Evolutionary conservation across 108 stramenopile species (phyloP), one percentile per base, ranked within the genome.

Genomic region (Nitzschia sp.): DNA sequence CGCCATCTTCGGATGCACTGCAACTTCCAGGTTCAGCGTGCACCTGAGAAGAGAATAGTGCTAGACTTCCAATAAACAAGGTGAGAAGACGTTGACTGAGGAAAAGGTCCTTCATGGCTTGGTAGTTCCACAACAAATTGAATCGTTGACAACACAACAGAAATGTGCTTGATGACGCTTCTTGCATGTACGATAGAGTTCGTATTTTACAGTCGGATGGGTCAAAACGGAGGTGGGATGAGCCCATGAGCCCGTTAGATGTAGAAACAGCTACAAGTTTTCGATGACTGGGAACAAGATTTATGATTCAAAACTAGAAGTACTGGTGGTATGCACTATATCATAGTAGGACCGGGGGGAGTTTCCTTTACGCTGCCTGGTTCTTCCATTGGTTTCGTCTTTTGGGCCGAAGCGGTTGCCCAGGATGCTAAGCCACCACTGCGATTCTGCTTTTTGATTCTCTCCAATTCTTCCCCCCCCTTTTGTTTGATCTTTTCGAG

Each of bases 401-500:
- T 48, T 3, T 48, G 46, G n/a, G 17, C 46, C 14, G 46, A 48
- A 48, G 46, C 2, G 3, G 17, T 17, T 1, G 46, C 25, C 57
- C 57, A 58, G 11, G 57, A 39, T 7, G 57, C 20, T 2, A 58
- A 26, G 11, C 57, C 17, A 20, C 42, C 10, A 43, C 21, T 21
- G 2, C 41, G 42, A 2, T 62, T 62, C 40, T 62, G 41, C 22
- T 62, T 62, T 10, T 75, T 75, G 52, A 67, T 75, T 21, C 57
- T 64, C 20, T 73, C 73, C 21, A 73, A 21, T 42, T 68, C 68
- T 44, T 69, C 65, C 46, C 66, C 73, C 14, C 73, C 67, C 51
- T 75, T 75, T 55, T 54, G 59, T 51, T 68, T 75, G 10, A 75
- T 41, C 8, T 67, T 68, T 63, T 75, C 73, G 22, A 68, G 63